Percentiles rank a stretch among this genome's conserved stretches.
These are phyloP conservation scores for Termitomyces sp. DNA, from an alignment of 768 basidiomycete genomes.

Conservation along the genomic window DNA sequence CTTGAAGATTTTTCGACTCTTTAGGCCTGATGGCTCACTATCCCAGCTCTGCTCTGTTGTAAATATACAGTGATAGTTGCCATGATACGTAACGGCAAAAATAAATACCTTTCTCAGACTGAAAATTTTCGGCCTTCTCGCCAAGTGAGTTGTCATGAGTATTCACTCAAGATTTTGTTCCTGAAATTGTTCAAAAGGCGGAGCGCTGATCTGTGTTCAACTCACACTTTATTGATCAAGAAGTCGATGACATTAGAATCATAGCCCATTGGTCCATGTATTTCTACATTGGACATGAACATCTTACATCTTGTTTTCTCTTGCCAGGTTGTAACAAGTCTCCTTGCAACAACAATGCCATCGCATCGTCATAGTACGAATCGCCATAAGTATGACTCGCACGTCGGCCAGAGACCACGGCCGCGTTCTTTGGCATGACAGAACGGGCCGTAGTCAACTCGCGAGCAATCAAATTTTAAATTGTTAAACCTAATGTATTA, in stretches of 20 bases:
- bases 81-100: neutral
- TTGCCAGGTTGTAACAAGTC: neutral
- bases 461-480: too few species aligned
- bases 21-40: neutral
- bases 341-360: neutral
- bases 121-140: neutral
- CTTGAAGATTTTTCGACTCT: neutral
- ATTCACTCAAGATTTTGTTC: neutral
- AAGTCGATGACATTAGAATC: neutral
- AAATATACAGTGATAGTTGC: neutral
- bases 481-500: neutral
- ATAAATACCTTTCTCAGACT: neutral
- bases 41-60: neutral
- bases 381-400: too few species aligned
- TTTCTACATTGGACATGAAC: neutral
- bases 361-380: neutral
- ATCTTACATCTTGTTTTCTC: neutral
- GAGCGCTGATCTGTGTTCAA: neutral
- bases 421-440: neutral
- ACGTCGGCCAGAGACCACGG: neutral
- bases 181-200: neutral
- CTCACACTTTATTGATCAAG: too few species aligned
- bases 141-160: too few species aligned
- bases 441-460: neutral
- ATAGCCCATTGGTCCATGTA: neutral